phyloP scores from a whole-genome alignment of 352 stramenopile species.

The Globisporangium alternatum region DNA sequence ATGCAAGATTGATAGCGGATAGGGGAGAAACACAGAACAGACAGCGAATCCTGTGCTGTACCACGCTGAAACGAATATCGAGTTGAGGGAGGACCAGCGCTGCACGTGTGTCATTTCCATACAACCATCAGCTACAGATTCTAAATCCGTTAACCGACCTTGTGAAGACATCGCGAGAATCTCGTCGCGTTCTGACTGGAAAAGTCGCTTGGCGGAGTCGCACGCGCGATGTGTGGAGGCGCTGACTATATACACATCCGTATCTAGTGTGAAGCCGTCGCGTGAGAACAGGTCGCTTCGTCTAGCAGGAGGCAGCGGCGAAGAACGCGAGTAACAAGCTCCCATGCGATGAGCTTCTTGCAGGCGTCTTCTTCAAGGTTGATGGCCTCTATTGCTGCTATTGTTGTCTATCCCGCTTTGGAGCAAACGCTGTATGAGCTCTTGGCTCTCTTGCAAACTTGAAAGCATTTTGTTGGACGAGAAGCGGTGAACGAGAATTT shows the following conservation, averaged over 20 bases:
- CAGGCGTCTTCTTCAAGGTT: neutral
- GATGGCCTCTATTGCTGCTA: neutral
- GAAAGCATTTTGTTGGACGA: neutral
- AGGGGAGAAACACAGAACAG: conserved; percentile 4
- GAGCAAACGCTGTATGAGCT: neutral
- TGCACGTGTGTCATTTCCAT: neutral
- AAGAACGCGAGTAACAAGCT: neutral
- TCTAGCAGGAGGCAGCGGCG: neutral
- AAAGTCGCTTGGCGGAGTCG: neutral
- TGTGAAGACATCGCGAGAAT: neutral
- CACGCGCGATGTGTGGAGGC: neutral
- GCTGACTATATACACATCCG: neutral
- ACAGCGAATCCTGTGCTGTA: neutral
- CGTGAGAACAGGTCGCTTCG: neutral
- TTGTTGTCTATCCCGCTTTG: neutral
- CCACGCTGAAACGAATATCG: conserved; percentile 1
- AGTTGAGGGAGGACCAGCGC: conserved; percentile 8
- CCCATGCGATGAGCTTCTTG: neutral
- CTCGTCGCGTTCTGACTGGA: neutral
- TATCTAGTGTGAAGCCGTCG: neutral
- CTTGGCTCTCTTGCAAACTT: neutral
- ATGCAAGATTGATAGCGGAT: neutral
- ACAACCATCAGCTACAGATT: neutral
- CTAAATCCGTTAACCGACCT: neutral
- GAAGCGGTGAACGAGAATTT: neutral